Base-by-base conservation (phyloP, 2,329 filamentous ascomycete genomes). In the Gaeumannomyces tritici region DNA sequence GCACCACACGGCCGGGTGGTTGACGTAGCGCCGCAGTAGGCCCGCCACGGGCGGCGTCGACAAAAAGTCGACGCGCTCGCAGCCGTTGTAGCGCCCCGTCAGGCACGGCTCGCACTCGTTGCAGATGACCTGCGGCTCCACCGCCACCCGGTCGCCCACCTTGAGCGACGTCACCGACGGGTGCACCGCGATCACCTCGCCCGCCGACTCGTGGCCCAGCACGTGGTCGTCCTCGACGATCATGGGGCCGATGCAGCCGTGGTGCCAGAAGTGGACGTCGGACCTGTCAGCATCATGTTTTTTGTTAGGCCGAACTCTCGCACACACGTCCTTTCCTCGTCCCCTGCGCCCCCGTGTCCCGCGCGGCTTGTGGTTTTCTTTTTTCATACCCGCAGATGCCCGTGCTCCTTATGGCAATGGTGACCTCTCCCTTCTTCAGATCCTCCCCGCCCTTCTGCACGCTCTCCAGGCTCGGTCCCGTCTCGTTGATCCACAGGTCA, bases 251-350 rank as follows among this genome's bases (percentile, higher is more conserved):
- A 98, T 98, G 79, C 90, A 90, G 67, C 93, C 93, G 60, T 89
- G 89, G 73, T 96, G 91, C 93, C 93, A 98, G 80, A 98, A 98
- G 78, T 98, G 93, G 63, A 98, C 88, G 75, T 97, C 93, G 64
- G 91, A 96, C 63, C 90, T 93, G 69, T 61, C 27, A 9, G 28
- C 12, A 33, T 12, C n/a, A 12, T n/a, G 51, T 3, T 56, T 3
- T 24, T 18, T 55, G 51, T 42, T 29, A 61, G 54, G 15, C 28
- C 18, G 26, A 21, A 1, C n/a, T 13, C 24, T 33, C 18, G 11
- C 57, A 12, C 42, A 31, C 47, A 11, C 29, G 31, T 8, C 31
- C 28, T n/a, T 24, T 59, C 26, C n/a, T n/a, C n/a, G n/a, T n/a
- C n/a, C n/a, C n/a, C 21, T 26, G 2, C 26, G 26, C 47, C 21